A percentile compares a stretch with the other conserved stretches of the same genome.
Evolutionary conservation across 2,329 filamentous ascomycete species (phyloP).

Genomic region (Pseudogymnoascus sp.): DNA sequence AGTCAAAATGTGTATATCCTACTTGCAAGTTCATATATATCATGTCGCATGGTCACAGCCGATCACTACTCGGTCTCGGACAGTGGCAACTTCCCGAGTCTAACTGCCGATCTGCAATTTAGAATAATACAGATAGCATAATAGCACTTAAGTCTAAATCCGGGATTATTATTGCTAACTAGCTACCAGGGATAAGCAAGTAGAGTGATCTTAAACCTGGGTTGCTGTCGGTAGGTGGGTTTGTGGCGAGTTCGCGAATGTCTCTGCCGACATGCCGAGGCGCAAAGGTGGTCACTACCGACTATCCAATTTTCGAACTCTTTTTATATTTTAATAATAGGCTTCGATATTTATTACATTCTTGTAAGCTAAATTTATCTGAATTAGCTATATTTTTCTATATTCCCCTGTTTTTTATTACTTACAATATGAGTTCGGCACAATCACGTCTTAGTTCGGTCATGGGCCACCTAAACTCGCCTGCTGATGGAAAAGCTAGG

Average conservation of each 20-base stretch:
- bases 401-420: neutral
- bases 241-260: neutral
- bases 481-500: constrained; percentile 42
- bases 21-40: neutral
- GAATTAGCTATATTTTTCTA: neutral
- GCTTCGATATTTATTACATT: neutral
- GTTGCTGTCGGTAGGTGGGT: neutral
- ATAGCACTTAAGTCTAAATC: neutral
- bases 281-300: neutral
- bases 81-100: neutral
- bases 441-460: constrained; percentile 29
- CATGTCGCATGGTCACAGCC: neutral
- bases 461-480: constrained; percentile 35
- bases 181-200: neutral
- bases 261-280: constrained; percentile 2
- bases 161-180: neutral
- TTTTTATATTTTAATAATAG: neutral
- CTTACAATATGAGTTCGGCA: constrained; percentile 19
- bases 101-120: neutral
- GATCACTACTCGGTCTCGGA: neutral
- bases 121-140: neutral
- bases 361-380: neutral
- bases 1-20: neutral
- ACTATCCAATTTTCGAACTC: neutral
- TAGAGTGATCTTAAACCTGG: neutral